Evolutionary conservation across 257 asterid genomes (phyloP), one percentile per base, ranked within the genome.

Genomic region (Capsicum chinense): DNA sequence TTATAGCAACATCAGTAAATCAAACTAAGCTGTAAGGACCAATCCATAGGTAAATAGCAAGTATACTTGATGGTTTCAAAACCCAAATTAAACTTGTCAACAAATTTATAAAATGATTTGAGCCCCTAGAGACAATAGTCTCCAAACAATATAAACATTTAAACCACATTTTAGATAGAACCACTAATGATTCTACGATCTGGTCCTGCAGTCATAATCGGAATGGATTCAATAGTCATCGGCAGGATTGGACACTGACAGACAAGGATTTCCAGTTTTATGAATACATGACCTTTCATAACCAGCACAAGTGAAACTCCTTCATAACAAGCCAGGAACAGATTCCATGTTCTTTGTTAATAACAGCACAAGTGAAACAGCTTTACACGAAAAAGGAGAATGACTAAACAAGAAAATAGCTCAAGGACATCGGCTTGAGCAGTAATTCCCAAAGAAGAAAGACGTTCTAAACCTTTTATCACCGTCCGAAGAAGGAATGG

Each of bases 401-500:
- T 15, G 3, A 78, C 54, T 54, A 52, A 78, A 78, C 66, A 78
- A 76, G 81, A 26, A 52, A 63, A 76, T 13, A 26, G 64, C 63
- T 13, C 81, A 26, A 76, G 81, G 82, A 14, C 82, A 7, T 78
- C 82, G 54, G 50, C 82, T 73, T 78, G 7, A 39, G 26, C 12
- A 7, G 52, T 26, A 67, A 64, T 81, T 50, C 33, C 56, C 39
- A 63, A 66, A 48, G 52, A 35, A 67, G 52, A 71, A 21, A 71
- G 80, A 47, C 14, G 35, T 60, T 79, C 83, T 79, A 59, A 85
- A 95, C 99, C 99, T 95, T 93, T 97, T 86, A 97, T 83, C 12
- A 92, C 92, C 37, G 97, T 92, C 85, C 86, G 90, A 60, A 95
- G 98, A 60, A 97, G 93, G 85, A 87, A 86, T 1, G 98, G 99